Conservation (phyloP, 2,329 filamentous ascomycete species). For the Fusarium pseudograminearum region DNA sequence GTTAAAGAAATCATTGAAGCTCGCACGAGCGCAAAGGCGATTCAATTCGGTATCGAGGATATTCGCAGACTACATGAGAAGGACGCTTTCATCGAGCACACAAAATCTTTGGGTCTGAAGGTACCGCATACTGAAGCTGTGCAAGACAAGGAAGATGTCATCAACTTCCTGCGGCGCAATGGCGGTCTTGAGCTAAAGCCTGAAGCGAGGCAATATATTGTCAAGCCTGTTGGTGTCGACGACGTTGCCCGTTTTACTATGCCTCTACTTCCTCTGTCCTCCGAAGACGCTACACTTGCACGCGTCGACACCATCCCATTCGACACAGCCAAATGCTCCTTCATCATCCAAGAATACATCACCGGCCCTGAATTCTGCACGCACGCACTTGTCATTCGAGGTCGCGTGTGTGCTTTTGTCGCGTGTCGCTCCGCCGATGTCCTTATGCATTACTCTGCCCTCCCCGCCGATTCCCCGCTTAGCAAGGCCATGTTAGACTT, state of each 20-base stretch:
- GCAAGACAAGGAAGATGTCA: constrained; percentile 63
- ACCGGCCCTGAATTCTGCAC: constrained; percentile 75
- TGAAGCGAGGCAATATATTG: constrained; percentile 64
- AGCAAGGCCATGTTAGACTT: constrained; percentile 72
- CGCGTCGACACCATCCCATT: constrained; percentile 60
- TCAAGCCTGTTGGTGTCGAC: constrained; percentile 74
- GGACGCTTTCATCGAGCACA: constrained; percentile 71
- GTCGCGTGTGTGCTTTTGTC: constrained; percentile 73
- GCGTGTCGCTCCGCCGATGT: constrained; percentile 73
- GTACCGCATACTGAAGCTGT: constrained; percentile 67
- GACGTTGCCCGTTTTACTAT: constrained; percentile 70
- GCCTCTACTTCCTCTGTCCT: constrained; percentile 71
- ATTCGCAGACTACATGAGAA: constrained; percentile 73
- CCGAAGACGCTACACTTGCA: constrained; percentile 66
- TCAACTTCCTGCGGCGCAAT: constrained; percentile 61
- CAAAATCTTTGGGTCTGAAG: constrained; percentile 64
- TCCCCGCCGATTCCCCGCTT: constrained; percentile 66
- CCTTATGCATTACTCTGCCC: constrained; percentile 73
- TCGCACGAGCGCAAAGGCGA: constrained; percentile 68
- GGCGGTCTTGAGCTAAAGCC: constrained; percentile 42
- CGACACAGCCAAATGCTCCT: constrained; percentile 56
- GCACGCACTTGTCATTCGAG: constrained; percentile 74
- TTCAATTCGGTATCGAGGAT: constrained; percentile 71
- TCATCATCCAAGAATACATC: constrained; percentile 73
- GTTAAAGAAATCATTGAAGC: constrained; percentile 72